Percentiles rank a stretch among this genome's conserved stretches.
Conservation (phyloP, 2,329 filamentous ascomycete genomes). For the Trichoderma sp. region DNA sequence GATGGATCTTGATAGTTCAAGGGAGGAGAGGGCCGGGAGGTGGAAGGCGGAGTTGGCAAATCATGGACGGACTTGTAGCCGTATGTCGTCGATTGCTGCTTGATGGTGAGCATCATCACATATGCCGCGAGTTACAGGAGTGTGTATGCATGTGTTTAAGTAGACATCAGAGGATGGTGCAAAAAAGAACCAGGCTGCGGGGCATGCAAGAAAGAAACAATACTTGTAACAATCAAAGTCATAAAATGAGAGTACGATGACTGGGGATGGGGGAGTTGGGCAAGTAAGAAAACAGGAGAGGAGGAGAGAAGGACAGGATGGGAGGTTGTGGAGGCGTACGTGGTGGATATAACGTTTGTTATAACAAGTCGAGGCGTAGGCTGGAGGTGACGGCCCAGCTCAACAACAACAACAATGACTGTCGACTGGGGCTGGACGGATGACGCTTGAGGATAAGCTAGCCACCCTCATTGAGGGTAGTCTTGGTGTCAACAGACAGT, state of each 20-base stretch:
- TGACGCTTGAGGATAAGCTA: slow-evolving; percentile 42
- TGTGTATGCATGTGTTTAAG: slow-evolving; percentile 29
- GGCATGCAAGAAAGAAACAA: slow-evolving; percentile 14
- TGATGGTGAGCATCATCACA: slow-evolving; percentile 59
- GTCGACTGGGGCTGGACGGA: slow-evolving; percentile 41
- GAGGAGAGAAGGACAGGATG: slow-evolving; percentile 5
- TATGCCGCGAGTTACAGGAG: slow-evolving; percentile 30
- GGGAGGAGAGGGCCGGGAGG: slow-evolving; percentile 54
- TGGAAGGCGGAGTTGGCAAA: slow-evolving; percentile 56
- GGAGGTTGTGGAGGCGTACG: slow-evolving; percentile 24
- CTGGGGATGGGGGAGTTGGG: slow-evolving; percentile 2
- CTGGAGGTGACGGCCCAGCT: slow-evolving; percentile 48
- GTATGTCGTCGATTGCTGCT: slow-evolving; percentile 56
- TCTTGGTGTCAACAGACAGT: slow-evolving; percentile 29
- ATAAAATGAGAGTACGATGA: slow-evolving; percentile 18
- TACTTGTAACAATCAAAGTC: slow-evolving; percentile 8
- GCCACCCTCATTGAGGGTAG: slow-evolving; percentile 46
- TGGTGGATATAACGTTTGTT: slow-evolving; percentile 36
- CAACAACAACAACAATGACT: slow-evolving; percentile 35
- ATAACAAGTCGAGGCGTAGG: slow-evolving; percentile 30
- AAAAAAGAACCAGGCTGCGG: slow-evolving; percentile 6
- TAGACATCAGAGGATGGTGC: slow-evolving; percentile 12
- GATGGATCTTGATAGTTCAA: slow-evolving; percentile 48
- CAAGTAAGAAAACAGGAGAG: slow-evolving; percentile 7
- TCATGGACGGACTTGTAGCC: slow-evolving; percentile 62